Evolutionary conservation across 2,329 filamentous ascomycete species (phyloP).

Genomic region (Fusarium cyanostomum): DNA sequence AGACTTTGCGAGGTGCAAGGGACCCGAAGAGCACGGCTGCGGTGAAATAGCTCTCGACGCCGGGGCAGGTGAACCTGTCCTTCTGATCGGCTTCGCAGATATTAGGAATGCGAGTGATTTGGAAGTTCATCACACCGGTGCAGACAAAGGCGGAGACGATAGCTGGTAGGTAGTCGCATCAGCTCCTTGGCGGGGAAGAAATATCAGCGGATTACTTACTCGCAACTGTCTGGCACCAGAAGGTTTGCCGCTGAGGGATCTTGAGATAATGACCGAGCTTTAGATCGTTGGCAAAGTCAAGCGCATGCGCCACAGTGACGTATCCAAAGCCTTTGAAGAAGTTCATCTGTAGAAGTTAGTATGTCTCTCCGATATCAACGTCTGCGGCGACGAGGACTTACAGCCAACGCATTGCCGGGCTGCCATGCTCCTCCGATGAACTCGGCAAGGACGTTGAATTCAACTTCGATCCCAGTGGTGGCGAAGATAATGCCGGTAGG

Average conservation of each 20-base stretch:
- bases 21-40: slow-evolving; percentile 54
- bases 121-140: slow-evolving; percentile 51
- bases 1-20: slow-evolving; percentile 51
- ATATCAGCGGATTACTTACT: slow-evolving; percentile 15
- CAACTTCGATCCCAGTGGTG: slow-evolving; percentile 56
- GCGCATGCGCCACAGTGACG: slow-evolving; percentile 49
- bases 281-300: slow-evolving; percentile 49
- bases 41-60: slow-evolving; percentile 52
- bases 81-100: slow-evolving; percentile 51
- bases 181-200: not conserved
- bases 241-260: slow-evolving; percentile 50
- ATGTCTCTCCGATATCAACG: fast-evolving
- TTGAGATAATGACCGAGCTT: slow-evolving; percentile 58
- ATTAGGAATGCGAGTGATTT: slow-evolving; percentile 47
- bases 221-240: slow-evolving; percentile 48
- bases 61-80: slow-evolving; percentile 51
- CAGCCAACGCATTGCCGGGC: slow-evolving; percentile 54
- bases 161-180: slow-evolving; percentile 5
- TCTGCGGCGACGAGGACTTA: fast-evolving
- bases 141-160: slow-evolving; percentile 49
- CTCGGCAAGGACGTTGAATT: slow-evolving; percentile 58
- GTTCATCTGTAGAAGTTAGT: slow-evolving; percentile 48
- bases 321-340: slow-evolving; percentile 58
- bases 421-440: slow-evolving; percentile 57
- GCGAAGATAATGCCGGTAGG: slow-evolving; percentile 57